Percentiles rank a stretch among this genome's conserved stretches.
phyloP scores from a whole-genome alignment of 768 basidiomycete genomes.

The Mycena maculata region DNA sequence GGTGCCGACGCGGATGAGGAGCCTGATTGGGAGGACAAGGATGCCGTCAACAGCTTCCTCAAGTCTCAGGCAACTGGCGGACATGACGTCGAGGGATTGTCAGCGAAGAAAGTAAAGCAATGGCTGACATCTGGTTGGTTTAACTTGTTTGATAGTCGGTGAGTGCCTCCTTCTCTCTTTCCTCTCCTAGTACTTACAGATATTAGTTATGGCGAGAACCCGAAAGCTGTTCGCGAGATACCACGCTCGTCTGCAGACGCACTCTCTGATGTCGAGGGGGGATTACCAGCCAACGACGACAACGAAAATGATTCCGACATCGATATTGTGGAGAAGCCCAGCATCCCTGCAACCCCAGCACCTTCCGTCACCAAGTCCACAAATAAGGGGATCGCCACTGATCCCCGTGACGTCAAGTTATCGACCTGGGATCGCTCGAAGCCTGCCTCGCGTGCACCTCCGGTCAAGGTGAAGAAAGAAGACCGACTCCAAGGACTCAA shows the following conservation, averaged over 20 bases:
- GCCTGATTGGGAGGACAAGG: constrained; percentile 10
- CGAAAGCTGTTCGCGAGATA: constrained; percentile 9
- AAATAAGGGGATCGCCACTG: neutral
- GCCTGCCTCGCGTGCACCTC: neutral
- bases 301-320: neutral
- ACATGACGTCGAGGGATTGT: constrained; percentile 8
- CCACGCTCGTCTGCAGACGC: constrained; percentile 11
- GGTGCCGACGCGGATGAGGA: constrained; percentile 11
- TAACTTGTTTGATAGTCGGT: constrained; percentile 5
- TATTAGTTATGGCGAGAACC: constrained; percentile 6
- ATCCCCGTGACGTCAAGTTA: constrained; percentile 6
- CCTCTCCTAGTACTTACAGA: neutral
- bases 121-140: constrained; percentile 7
- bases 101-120: constrained; percentile 3
- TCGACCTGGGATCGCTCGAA: constrained; percentile 12
- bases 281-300: neutral
- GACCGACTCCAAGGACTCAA: constrained; percentile 6
- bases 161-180: neutral
- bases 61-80: neutral
- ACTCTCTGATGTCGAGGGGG: constrained; percentile 9
- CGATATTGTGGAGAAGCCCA: neutral
- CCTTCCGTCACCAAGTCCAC: neutral
- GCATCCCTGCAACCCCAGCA: neutral
- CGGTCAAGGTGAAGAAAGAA: constrained; percentile 11
- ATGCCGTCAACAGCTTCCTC: constrained; percentile 1